phyloP scores from a whole-genome alignment of 2,329 filamentous ascomycete species.

The Drechslerella coelobrocha region DNA sequence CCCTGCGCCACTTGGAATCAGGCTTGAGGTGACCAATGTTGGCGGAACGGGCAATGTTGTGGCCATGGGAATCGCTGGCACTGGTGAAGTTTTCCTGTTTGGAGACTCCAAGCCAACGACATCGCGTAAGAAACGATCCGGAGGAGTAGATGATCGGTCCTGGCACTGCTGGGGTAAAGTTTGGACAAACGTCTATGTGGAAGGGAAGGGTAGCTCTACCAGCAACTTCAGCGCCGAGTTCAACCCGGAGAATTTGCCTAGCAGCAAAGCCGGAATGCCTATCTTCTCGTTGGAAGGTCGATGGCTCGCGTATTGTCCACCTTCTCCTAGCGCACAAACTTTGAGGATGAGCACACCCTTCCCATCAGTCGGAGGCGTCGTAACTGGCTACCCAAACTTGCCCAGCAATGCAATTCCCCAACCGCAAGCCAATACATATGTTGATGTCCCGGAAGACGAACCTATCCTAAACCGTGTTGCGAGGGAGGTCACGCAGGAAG shows the following conservation, averaged over 20 bases:
- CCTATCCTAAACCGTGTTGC: conserved; percentile 77
- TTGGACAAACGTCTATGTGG: conserved; percentile 83
- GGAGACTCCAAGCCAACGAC: conserved; percentile 36
- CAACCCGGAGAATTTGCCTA: conserved; percentile 56
- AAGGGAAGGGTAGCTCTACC: conserved; percentile 62
- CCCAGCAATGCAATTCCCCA: conserved; percentile 70
- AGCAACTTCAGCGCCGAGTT: conserved; percentile 42
- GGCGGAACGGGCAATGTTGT: conserved; percentile 52
- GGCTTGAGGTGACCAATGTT: conserved; percentile 53
- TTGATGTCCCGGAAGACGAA: conserved; percentile 75
- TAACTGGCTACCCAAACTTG: conserved; percentile 67
- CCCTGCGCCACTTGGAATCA: conserved; percentile 52
- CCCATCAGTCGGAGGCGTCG: conserved; percentile 71
- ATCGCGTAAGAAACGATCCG: conserved; percentile 46
- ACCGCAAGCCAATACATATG: conserved; percentile 70
- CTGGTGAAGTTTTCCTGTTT: conserved; percentile 55
- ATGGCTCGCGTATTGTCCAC: conserved; percentile 80
- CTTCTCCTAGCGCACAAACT: conserved; percentile 57
- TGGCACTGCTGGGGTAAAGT: conserved; percentile 82
- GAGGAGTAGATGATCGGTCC: conserved; percentile 39
- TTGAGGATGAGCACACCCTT: conserved; percentile 68
- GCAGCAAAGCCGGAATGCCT: conserved; percentile 64
- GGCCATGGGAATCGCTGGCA: conserved; percentile 54
- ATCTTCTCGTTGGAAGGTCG: conserved; percentile 73
- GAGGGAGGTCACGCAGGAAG: conserved; percentile 78